A percentile compares a stretch with the other conserved stretches of the same genome.
These are phyloP conservation scores for Achlya hypogyna DNA, from an alignment of 352 stramenopile genomes.

Conservation along the genomic window DNA sequence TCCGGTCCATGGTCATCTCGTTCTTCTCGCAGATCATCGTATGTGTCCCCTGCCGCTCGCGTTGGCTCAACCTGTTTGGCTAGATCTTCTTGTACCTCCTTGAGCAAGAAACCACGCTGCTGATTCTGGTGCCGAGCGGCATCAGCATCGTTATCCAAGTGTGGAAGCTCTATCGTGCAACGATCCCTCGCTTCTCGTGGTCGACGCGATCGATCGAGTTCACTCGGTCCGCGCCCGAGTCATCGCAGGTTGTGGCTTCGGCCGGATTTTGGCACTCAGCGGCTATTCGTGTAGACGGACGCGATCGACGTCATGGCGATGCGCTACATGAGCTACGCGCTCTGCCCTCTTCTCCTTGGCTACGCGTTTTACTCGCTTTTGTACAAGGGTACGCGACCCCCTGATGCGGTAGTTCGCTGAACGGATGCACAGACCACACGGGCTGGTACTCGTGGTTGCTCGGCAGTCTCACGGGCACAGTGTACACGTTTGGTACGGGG, in stretches of 20 bases:
- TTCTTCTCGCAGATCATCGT: constrained; percentile 88
- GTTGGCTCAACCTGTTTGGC: not conserved
- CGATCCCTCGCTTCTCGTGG: constrained; percentile 1
- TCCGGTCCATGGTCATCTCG: constrained; percentile 89
- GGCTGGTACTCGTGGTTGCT: constrained; percentile 82
- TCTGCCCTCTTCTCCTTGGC: constrained; percentile 65
- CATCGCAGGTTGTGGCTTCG: not conserved
- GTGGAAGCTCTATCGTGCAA: constrained; percentile 66
- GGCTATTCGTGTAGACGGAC: constrained; percentile 37
- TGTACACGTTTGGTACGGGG: constrained; percentile 73
- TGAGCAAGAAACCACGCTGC: constrained; percentile 89
- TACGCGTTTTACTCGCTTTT: constrained; percentile 75
- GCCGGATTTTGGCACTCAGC: constrained; percentile 23
- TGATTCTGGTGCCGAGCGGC: constrained; percentile 77
- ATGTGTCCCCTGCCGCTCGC: constrained; percentile 8
- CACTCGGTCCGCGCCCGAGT: constrained; percentile 1
- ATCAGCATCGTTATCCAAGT: constrained; percentile 71
- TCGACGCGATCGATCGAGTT: not conserved
- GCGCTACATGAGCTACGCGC: constrained; percentile 64
- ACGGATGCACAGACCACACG: constrained; percentile 31
- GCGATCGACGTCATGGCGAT: constrained; percentile 78
- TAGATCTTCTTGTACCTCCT: constrained; percentile 92
- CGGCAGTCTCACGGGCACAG: constrained; percentile 72
- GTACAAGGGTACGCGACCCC: constrained; percentile 31
- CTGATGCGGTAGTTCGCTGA: not conserved